phyloP scores from a whole-genome alignment of 495 filamentous ascomycete genomes.

The Podospora bellae-mahoneyi region DNA sequence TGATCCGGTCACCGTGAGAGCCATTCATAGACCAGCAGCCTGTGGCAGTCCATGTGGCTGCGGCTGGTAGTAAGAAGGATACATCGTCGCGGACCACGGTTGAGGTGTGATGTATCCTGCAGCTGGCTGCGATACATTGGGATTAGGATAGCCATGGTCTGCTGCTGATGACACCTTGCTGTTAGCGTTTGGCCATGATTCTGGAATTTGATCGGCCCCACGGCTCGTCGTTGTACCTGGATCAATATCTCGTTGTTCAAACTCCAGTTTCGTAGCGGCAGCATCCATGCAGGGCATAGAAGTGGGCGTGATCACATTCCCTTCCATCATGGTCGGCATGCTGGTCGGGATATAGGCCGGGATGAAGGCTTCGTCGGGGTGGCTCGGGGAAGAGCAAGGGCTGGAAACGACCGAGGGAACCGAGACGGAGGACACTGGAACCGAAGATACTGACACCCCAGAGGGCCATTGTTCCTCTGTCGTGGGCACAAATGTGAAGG shows the following conservation, averaged over 20 bases:
- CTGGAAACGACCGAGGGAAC: constrained; percentile 41
- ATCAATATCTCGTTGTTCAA: constrained; percentile 27
- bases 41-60: constrained; percentile 7
- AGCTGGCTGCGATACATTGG: constrained; percentile 1
- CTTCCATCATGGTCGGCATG: constrained; percentile 37
- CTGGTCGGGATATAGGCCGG: constrained; percentile 38
- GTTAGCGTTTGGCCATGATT: not conserved
- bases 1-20: not conserved
- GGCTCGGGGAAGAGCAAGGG: constrained; percentile 39
- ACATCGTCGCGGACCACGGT: constrained; percentile 2
- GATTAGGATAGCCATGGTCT: constrained; percentile 12
- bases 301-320: constrained; percentile 26
- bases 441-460: constrained; percentile 9
- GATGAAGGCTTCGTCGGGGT: constrained; percentile 35
- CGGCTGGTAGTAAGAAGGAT: constrained; percentile 7
- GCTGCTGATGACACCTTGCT: constrained; percentile 8
- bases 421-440: constrained; percentile 18
- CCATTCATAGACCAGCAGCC: not conserved
- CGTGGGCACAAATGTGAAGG: constrained; percentile 33
- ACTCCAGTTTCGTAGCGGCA: constrained; percentile 10
- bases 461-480: constrained; percentile 37
- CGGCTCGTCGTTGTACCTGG: constrained; percentile 20
- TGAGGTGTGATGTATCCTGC: constrained; percentile 9
- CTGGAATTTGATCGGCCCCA: not conserved
- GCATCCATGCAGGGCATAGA: constrained; percentile 19